Percentiles rank a stretch among this genome's conserved stretches.
phyloP scores from a whole-genome alignment of 148 eudicot species.

The Agrostemma githago region DNA sequence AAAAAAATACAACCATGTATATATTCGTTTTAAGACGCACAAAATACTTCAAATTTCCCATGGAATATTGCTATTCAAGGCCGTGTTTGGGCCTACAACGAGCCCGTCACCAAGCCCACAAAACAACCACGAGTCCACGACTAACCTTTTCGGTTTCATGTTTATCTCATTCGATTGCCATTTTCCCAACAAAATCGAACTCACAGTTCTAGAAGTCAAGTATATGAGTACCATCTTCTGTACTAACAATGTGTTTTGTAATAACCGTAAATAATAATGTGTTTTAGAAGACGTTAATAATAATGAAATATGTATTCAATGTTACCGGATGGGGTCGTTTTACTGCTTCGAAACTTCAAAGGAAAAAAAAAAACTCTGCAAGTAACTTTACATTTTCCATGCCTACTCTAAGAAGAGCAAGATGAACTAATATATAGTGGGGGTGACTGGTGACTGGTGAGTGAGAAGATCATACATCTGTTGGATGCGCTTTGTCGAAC shows the following conservation, averaged over 20 bases:
- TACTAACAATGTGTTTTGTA: neutral
- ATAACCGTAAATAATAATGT: neutral
- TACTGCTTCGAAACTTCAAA: slow-evolving; percentile 12
- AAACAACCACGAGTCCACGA: too few relatives aligned
- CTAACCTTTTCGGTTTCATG: neutral
- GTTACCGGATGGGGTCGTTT: slow-evolving; percentile 16
- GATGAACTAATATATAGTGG: neutral
- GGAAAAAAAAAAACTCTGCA: slow-evolving; percentile 7
- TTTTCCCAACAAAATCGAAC: neutral
- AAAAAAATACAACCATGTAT: too few relatives aligned
- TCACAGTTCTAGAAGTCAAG: neutral
- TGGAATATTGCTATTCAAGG: neutral
- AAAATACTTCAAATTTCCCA: neutral
- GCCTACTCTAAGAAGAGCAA: slow-evolving; percentile 3
- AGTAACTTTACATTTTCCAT: slow-evolving; percentile 28
- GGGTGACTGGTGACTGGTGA: neutral
- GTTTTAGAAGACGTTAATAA: neutral
- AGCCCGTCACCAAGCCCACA: neutral
- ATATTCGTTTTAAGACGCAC: too few relatives aligned
- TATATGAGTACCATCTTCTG: neutral
- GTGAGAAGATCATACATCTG: slow-evolving; percentile 43
- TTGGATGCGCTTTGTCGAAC: slow-evolving; percentile 54
- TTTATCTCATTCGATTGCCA: too few relatives aligned
- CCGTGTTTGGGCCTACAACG: neutral
- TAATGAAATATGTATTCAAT: neutral